Base-by-base conservation (phyloP, 352 stramenopile genomes). In the Phytophthora crassamura region DNA sequence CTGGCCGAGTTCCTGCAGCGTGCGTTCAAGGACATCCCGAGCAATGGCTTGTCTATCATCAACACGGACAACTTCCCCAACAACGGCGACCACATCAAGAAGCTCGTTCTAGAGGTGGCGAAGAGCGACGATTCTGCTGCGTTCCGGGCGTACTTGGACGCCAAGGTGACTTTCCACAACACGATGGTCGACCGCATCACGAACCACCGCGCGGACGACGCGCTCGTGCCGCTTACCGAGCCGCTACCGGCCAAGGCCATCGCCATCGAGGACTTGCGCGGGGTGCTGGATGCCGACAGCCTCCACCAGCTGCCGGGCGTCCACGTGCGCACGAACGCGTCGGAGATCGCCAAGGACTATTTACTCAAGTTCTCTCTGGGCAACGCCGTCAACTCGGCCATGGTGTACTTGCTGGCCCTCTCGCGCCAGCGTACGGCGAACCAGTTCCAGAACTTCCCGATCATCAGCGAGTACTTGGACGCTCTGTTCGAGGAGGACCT, bases 311-410 rank as follows among this genome's bases (percentile, higher is more conserved):
- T 83, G 11, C 72, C 83, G n/a, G 86, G 84, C 25, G 80, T 91
- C 12, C 64, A 87, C 49, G 54, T 95, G 2, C 80, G 77, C 22
- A 70, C 56, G 14, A 62, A 42, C 6, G 47, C 45, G 8, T 53
- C 71, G 11, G 43, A 95, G 61, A 66, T 98, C 8, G 72, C 89
- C 22, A 33, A 77, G 14, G 93, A 98, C 64, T 84, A 98, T 62
- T 61, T 84, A 14, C 73, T 98, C 4, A 98, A 98, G 74, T 77
- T 98, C 10, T 72, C 82, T 18, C 71, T 98, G 11, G 93, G 89
- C 28, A 98, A 98, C 75, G 93, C 86, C 2, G 97, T 94, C 20
- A 86, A 98, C 78, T 97, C 93, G 2, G 92, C 95, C 0, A 84
- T 97, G 60, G 94, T 97, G 18, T 95, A 98, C 61, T 45, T 84